Evolutionary conservation across 1,284 basidiomycete species (phyloP), one percentile per base, ranked within the genome.

Genomic region (Malassezia restricta): DNA sequence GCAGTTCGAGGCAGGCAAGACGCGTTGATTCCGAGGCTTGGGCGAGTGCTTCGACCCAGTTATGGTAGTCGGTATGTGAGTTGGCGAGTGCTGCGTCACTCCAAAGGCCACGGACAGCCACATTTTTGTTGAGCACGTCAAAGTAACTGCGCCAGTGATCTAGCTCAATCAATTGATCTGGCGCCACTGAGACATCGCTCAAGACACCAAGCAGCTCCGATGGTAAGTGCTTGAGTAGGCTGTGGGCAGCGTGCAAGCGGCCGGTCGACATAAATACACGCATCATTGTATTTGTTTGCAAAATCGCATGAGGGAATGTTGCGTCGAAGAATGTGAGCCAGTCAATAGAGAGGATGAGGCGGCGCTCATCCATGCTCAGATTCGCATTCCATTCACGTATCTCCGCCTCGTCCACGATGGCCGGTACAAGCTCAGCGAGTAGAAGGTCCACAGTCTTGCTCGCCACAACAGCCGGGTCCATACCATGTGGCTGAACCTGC

Each of bases 331-430:
- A 86, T 0, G 82, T 86, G 41, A 92, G 86, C 92, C 92, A 98
- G 68, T 96, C 91, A 52, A 96, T 83, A 0, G 86, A 85, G 8
- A 88, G 80, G 45, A 95, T 79, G 8, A 98, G 77, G 43, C 85
- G 53, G 30, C 63, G 60, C 53, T 71, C 68, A 28, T 49, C 52
- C 9, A 49, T n/a, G 11, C 30, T 48, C 6, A 61, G 40, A 11
- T 24, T 8, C 3, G 51, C 50, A 28, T 51, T 45, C 40, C 55
- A 52, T 31, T 29, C 40, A n/a, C 38, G 32, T n/a, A 52, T 47
- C 14, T 47, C 35, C 40, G 44, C 47, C 29, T 33, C 29, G 9
- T 30, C 24, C 20, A 35, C 17, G 11, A 45, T 27, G 6, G 35
- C 20, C 0, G 65, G 81, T 77, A 91, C 83, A 2, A 84, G 81